Conservation (phyloP, 2,329 filamentous ascomycete genomes). For the Aureobasidium sp. region DNA sequence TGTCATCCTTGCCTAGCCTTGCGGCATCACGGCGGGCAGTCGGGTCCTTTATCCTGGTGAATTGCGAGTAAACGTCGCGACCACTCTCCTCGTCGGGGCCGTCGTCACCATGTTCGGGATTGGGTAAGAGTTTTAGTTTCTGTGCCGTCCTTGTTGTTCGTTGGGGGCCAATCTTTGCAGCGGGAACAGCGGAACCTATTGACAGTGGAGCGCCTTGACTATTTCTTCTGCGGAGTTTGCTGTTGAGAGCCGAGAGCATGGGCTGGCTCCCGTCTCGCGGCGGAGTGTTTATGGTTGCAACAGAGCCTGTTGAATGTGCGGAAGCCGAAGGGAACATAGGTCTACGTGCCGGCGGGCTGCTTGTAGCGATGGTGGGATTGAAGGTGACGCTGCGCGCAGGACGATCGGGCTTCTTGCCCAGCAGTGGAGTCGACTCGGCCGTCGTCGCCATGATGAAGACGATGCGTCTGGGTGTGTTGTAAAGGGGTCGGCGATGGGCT, state of each 20-base stretch:
- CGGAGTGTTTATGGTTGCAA: slow-evolving; percentile 33
- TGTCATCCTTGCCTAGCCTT: slow-evolving; percentile 84
- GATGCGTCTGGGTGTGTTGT: not conserved
- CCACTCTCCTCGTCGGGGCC: slow-evolving; percentile 80
- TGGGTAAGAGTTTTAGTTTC: slow-evolving; percentile 94
- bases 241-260: slow-evolving; percentile 75
- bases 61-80: slow-evolving; percentile 94
- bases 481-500: not conserved
- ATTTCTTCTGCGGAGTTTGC: slow-evolving; percentile 77
- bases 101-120: slow-evolving; percentile 74
- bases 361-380: slow-evolving; percentile 53
- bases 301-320: slow-evolving; percentile 24
- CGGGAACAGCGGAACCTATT: slow-evolving; percentile 34
- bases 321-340: slow-evolving; percentile 30
- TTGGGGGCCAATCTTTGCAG: slow-evolving; percentile 81
- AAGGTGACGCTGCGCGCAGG: slow-evolving; percentile 65
- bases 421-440: slow-evolving; percentile 16
- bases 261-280: slow-evolving; percentile 42
- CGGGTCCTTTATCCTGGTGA: slow-evolving; percentile 94
- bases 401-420: slow-evolving; percentile 24
- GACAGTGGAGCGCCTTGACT: slow-evolving; percentile 62
- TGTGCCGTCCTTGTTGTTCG: slow-evolving; percentile 91
- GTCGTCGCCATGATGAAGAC: slow-evolving; percentile 16
- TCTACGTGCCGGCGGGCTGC: slow-evolving; percentile 33
- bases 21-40: slow-evolving; percentile 89